Evolutionary conservation across 208 protist species (phyloP), one percentile per base, ranked within the genome.

Genomic region (Acanthamoeba divionensis): DNA sequence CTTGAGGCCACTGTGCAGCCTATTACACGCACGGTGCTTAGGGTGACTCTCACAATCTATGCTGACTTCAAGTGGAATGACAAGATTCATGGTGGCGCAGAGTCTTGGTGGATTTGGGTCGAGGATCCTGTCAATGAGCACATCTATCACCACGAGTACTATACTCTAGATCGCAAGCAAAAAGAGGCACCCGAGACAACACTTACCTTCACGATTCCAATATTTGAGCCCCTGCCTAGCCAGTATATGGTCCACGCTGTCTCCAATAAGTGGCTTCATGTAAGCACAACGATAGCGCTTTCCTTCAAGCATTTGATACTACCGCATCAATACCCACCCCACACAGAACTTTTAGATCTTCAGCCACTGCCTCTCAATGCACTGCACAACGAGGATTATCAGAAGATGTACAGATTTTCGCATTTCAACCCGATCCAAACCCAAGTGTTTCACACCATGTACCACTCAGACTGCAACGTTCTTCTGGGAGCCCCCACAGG

Each of bases 371-470:
- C 96, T 36, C 85, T 97, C 36, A 91, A 95, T 90, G 98, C 95
- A 21, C 96, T 99, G 9, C 91, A 91, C 33, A 95, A 99, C 71
- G 94, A 96, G 9, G 91, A 97, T 2, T 94, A 94, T 80, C 94
- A 99, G 86, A 94, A n/a, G 15, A 75, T 98, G 44, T 97, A 98
- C 52, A 75, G 88, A 24, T 99, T 99, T 93, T 90, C 93, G 15
- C 97, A 99, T 93, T 99, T 99, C 92, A 99, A 99, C 95, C 96
- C 98, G 38, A 96, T 99, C 60, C 99, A 99, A 94, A 99, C 99
- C 33, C 98, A 99, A 92, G 95, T 98, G n/a, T 99, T 99, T 93
- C 97, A 99, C 93, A 94, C 95, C n/a, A 92, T 99, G 77, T 99
- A 98, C 91, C 98, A 99, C 94, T 99, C 98, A 4, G 97, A 99